Conservation (phyloP, 306 rosid genomes). For the Lathyrus aphaca region DNA sequence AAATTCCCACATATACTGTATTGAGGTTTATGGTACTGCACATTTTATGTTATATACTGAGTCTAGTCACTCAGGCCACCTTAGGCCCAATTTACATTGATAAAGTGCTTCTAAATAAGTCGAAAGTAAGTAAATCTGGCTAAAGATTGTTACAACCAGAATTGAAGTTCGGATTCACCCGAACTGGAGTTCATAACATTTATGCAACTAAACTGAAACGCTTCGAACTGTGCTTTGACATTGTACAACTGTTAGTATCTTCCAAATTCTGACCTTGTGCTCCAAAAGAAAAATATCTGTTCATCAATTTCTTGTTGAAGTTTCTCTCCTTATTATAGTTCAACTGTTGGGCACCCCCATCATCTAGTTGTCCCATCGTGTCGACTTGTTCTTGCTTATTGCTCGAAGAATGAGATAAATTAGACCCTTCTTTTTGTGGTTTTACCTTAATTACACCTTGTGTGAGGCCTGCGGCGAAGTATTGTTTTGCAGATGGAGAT, state of each 20-base stretch:
- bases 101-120: neutral
- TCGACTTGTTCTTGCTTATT: constrained; percentile 48
- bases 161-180: no score
- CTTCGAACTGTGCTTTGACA: constrained; percentile 42
- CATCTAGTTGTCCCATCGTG: constrained; percentile 32
- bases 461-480: constrained; percentile 68
- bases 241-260: constrained; percentile 52
- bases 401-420: constrained; percentile 49
- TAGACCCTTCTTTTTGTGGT: constrained; percentile 50
- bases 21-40: neutral
- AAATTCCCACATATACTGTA: neutral
- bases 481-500: constrained; percentile 64
- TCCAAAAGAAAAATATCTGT: constrained; percentile 70
- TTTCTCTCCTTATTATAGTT: constrained; percentile 50
- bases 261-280: constrained; percentile 65
- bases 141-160: no score
- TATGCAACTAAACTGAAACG: constrained; percentile 57
- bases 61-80: neutral
- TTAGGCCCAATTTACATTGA: neutral
- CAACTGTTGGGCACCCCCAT: constrained; percentile 34
- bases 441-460: constrained; percentile 86
- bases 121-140: no score
- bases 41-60: neutral
- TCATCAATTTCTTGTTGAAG: constrained; percentile 65
- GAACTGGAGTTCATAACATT: constrained; percentile 1